phyloP scores from a whole-genome alignment of 2,329 filamentous ascomycete genomes.

The Xylaria sp. region DNA sequence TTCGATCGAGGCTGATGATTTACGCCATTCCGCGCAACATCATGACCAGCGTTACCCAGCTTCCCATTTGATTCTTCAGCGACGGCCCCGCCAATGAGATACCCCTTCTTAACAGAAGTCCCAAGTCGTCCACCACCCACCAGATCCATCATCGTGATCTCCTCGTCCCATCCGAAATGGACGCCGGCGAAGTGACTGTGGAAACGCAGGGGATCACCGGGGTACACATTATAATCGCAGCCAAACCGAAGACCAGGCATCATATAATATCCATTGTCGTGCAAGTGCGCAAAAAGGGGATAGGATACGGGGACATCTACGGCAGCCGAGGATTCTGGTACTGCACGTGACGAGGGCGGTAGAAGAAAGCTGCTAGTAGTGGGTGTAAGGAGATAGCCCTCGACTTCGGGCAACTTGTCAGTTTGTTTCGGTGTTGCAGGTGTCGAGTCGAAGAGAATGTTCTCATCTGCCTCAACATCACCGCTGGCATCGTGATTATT shows the following conservation, averaged over 20 bases:
- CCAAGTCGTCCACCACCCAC: constrained; percentile 86
- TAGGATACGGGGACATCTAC: constrained; percentile 59
- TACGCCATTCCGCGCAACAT: background rate
- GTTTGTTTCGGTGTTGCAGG: constrained; percentile 13
- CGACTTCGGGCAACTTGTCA: constrained; percentile 18
- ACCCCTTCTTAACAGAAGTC: constrained; percentile 96
- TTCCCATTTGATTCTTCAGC: background rate
- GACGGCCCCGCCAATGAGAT: constrained; percentile 74
- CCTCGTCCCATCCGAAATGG: constrained; percentile 85
- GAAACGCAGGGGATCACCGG: constrained; percentile 91
- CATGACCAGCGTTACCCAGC: background rate
- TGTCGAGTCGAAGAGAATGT: constrained; percentile 31
- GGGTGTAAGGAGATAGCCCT: constrained; percentile 42
- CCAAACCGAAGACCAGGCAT: constrained; percentile 94
- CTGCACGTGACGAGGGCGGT: background rate
- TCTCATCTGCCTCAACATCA: constrained; percentile 17
- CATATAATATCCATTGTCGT: constrained; percentile 80
- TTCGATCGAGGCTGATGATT: background rate
- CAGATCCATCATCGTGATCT: constrained; percentile 82
- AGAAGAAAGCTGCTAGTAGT: constrained; percentile 48
- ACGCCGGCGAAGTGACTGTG: constrained; percentile 93
- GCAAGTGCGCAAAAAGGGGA: constrained; percentile 80
- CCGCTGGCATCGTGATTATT: background rate
- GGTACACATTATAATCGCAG: constrained; percentile 92
- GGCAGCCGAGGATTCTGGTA: constrained; percentile 11